Percentiles rank a stretch among this genome's conserved stretches.
These are phyloP conservation scores for Vararia minispora DNA, from an alignment of 768 basidiomycete species.

Conservation along the genomic window DNA sequence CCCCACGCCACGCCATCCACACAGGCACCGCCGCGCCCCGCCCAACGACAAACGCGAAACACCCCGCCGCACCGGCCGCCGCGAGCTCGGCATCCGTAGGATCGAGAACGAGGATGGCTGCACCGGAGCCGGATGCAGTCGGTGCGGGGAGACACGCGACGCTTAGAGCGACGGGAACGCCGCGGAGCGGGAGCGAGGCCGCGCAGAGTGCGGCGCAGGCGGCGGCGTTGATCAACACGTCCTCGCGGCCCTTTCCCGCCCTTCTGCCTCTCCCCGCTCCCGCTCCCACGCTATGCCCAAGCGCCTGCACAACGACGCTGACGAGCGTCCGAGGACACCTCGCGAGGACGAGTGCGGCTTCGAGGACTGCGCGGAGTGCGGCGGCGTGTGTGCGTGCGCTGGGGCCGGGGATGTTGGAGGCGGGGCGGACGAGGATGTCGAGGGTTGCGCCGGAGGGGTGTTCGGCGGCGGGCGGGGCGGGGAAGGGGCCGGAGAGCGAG, in stretches of 20 bases:
- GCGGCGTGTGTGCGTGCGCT: constrained; percentile 49
- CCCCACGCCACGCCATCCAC: constrained; percentile 47
- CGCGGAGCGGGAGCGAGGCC: constrained; percentile 62
- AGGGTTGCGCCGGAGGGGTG: constrained; percentile 62
- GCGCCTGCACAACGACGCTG: constrained; percentile 66
- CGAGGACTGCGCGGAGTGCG: constrained; percentile 43
- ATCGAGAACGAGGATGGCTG: constrained; percentile 34
- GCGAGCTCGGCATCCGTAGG: constrained; percentile 34
- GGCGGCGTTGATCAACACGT: constrained; percentile 57
- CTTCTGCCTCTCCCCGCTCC: too few species aligned
- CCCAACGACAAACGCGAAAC: constrained; percentile 50
- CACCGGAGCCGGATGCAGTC: constrained; percentile 7
- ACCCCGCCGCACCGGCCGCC: constrained; percentile 35
- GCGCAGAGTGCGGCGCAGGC: constrained; percentile 59
- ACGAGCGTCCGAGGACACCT: constrained; percentile 62
- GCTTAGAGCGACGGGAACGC: constrained; percentile 61
- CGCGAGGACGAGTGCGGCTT: constrained; percentile 53
- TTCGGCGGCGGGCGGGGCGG: constrained; percentile 60
- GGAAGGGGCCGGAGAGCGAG: constrained; percentile 74
- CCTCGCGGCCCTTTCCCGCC: too few species aligned
- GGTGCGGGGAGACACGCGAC: constrained; percentile 27
- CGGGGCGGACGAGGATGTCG: constrained; percentile 62
- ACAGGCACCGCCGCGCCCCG: constrained; percentile 22
- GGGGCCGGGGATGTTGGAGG: constrained; percentile 59
- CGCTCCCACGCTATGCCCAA: constrained; percentile 23